Conservation (phyloP, 164 flowering plant species). For the Macadamia tetraphylla region DNA sequence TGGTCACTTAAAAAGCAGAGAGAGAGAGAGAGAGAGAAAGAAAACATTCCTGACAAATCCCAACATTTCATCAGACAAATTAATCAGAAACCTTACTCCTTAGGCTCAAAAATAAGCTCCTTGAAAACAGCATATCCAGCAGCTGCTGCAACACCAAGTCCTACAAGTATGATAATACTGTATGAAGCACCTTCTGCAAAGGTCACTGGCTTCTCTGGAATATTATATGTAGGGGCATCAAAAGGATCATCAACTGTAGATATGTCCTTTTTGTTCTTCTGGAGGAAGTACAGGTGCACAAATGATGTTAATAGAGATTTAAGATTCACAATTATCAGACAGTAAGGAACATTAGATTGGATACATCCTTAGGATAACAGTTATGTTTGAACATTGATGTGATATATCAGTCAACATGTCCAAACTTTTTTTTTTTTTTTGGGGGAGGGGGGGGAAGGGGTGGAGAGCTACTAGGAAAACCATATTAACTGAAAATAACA, state of each 20-base stretch:
- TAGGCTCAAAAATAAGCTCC: slow-evolving; percentile 86
- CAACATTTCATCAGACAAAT: background rate
- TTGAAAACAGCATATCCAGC: slow-evolving; percentile 85
- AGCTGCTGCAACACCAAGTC: slow-evolving; percentile 80
- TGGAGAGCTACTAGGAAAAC: background rate
- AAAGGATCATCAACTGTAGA: slow-evolving; percentile 87
- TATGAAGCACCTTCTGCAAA: slow-evolving; percentile 93
- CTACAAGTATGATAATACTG: slow-evolving; percentile 71
- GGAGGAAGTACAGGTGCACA: background rate
- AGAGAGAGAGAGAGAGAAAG: too few species aligned
- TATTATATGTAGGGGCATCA: slow-evolving; percentile 91
- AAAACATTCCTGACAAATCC: background rate
- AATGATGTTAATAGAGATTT: background rate
- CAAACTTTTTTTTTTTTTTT: too few species aligned
- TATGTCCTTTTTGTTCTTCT: slow-evolving; percentile 59
- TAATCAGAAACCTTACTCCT: slow-evolving; percentile 51
- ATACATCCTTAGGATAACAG: background rate
- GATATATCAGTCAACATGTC: too few species aligned
- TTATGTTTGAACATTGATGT: too few species aligned
- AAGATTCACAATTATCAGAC: background rate
- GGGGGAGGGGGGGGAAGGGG: too few species aligned
- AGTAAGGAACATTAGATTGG: background rate
- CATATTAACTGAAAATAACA: background rate
- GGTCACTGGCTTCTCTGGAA: slow-evolving; percentile 95
- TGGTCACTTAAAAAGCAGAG: too few species aligned